A percentile compares a stretch with the other conserved stretches of the same genome.
Evolutionary conservation across 495 filamentous ascomycete genomes (phyloP).

Genomic region (Aspergillus affinis): DNA sequence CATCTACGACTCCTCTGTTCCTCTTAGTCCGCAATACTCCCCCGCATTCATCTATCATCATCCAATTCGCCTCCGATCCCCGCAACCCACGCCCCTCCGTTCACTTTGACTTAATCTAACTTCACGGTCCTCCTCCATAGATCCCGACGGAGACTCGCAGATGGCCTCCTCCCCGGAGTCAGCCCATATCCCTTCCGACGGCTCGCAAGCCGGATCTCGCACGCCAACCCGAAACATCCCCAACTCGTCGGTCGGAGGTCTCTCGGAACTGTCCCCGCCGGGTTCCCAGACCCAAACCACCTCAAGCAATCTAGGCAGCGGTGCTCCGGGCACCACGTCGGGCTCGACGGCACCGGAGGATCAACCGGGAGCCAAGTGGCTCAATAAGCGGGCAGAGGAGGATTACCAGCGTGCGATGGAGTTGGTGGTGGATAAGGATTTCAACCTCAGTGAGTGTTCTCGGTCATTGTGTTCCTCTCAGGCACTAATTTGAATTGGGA

Average conservation of each 20-base stretch:
- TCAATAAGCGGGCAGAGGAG: constrained; percentile 58
- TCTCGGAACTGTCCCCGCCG: constrained; percentile 54
- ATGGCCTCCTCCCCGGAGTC: constrained; percentile 56
- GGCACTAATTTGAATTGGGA: background rate
- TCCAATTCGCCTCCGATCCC: background rate
- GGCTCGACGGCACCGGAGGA: constrained; percentile 13
- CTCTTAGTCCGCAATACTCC: background rate
- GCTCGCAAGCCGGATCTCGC: constrained; percentile 31
- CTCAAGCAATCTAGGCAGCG: constrained; percentile 3
- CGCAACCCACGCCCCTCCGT: constrained; percentile 1
- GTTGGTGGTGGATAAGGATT: constrained; percentile 48
- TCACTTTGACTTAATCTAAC: background rate
- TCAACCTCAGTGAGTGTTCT: constrained; percentile 39
- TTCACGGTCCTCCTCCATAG: constrained; percentile 22
- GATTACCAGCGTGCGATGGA: constrained; percentile 56
- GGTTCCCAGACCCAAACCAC: constrained; percentile 46
- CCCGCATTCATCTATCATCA: background rate
- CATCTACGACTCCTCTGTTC: constrained; percentile 14
- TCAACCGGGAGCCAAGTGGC: constrained; percentile 52
- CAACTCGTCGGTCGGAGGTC: constrained; percentile 19
- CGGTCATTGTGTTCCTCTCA: background rate
- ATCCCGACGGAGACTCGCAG: constrained; percentile 56
- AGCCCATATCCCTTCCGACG: constrained; percentile 33
- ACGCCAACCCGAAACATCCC: constrained; percentile 33
- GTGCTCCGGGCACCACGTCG: background rate